These are phyloP conservation scores for Euphorbia tirucalli DNA, from an alignment of 345 rosid genomes.

Conservation along the genomic window DNA sequence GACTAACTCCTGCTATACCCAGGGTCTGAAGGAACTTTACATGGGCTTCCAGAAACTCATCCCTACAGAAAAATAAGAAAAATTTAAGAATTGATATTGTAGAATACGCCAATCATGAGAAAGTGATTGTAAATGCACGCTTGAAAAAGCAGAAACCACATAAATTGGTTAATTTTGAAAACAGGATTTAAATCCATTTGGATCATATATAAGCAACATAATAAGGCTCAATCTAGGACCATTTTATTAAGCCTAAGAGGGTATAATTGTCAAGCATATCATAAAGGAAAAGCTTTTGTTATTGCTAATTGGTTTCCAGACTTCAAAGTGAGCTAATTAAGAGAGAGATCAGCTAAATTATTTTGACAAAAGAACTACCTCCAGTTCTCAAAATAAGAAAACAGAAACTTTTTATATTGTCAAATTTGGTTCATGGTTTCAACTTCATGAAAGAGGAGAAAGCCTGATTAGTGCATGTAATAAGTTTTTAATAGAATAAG, in stretches of 20 bases:
- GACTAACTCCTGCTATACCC: conserved; percentile 95
- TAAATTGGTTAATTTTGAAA: background rate
- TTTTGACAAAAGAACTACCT: background rate
- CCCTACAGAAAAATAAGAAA: conserved; percentile 39
- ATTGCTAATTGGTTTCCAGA: background rate
- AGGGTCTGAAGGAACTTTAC: conserved; percentile 65
- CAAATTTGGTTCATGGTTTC: background rate
- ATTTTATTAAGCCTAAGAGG: background rate
- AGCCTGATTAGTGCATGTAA: background rate
- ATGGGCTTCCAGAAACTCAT: conserved; percentile 56
- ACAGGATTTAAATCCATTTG: background rate
- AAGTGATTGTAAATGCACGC: background rate
- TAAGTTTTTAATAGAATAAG: conserved; percentile 5
- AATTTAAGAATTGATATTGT: background rate
- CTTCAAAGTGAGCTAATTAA: background rate
- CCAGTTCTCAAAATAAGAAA: background rate
- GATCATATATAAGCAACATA: background rate
- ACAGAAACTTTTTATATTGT: background rate
- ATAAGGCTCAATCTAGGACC: background rate
- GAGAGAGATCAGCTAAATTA: background rate
- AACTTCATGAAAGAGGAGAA: background rate
- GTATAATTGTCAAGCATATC: background rate
- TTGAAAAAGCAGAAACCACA: background rate
- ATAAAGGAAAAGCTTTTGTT: background rate
- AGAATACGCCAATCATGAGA: background rate